Evolutionary conservation across 352 stramenopile genomes (phyloP), one percentile per base, ranked within the genome.

Genomic region (Globisporangium spiculum): DNA sequence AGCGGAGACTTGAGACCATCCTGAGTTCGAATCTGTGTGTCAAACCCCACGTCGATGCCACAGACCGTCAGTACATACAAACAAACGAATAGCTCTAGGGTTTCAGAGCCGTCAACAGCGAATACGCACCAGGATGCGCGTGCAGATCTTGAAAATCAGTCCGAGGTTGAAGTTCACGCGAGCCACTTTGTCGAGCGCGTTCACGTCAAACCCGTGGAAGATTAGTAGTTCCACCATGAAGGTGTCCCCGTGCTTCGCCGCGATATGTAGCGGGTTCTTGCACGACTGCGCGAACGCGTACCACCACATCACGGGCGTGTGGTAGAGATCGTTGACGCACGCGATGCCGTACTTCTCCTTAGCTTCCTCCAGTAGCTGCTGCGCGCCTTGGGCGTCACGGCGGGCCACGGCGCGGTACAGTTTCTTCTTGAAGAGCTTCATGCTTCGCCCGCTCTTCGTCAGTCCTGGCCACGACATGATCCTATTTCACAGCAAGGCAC

Each of bases 111-210:
- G 34, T 16, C 44, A 57, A 58, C 27, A 48, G 12, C 10, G 2
- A 18, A 50, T n/a, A 66, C 73, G 58, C 83, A 90, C 77, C 59
- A 90, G 53, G 58, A 90, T 70, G 4, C 84, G 80, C 52, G 77
- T 91, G 63, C 77, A 75, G 56, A 89, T 77, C 64, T 91, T 89
- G 72, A 92, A 94, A 5, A 91, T 65, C 16, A 92, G 60, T 0
- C 81, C 81, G 22, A 92, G 69, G 27, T 93, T 94, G 27, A 94
- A 93, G 63, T 92, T 92, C 18, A 93, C 81, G 32, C 84, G 84
- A 38, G 81, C 70, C 3, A 94, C 85, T 69, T 94, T 94, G 65
- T 94, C 84, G 3, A 91, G 73, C 14, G 75, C 76, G 55, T 94
- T 94, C 3, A 88, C 80, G 46, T 90, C 75, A 44, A 91, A 80